These are phyloP conservation scores for Mycoemilia scoparia DNA, from an alignment of 192 early-diverging fungal genomes.

Conservation along the genomic window DNA sequence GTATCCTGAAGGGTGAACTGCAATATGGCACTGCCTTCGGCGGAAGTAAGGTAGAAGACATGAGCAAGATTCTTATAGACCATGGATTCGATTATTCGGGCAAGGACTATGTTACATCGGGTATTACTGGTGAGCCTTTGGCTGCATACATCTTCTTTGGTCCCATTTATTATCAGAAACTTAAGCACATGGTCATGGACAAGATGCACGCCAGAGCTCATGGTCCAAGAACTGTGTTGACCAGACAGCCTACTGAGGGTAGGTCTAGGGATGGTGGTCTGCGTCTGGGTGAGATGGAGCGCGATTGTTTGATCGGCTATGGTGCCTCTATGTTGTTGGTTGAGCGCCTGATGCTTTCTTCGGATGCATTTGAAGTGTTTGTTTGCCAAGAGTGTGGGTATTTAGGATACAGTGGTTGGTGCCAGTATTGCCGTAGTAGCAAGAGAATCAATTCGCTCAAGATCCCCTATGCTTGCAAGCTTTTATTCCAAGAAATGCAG, in stretches of 20 bases:
- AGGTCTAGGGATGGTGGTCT: conserved; percentile 90
- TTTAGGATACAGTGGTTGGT: conserved; percentile 79
- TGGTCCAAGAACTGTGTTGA: conserved; percentile 79
- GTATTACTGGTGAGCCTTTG: conserved; percentile 75
- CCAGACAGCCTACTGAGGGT: conserved; percentile 94
- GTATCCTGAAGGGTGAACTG: conserved; percentile 72
- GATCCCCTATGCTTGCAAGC: conserved; percentile 93
- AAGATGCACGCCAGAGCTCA: conserved; percentile 93
- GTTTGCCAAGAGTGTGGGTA: conserved; percentile 83
- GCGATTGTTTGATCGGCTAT: conserved; percentile 95
- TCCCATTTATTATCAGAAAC: conserved; percentile 88
- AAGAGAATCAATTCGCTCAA: conserved; percentile 77
- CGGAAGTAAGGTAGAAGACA: conserved; percentile 87
- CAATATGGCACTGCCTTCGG: conserved; percentile 97
- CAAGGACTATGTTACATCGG: conserved; percentile 90
- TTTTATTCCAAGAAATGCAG: conserved; percentile 95
- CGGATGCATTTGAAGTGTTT: conserved; percentile 84
- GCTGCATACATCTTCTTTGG: conserved; percentile 95
- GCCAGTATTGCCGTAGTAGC: conserved; percentile 73
- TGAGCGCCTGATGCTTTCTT: conserved; percentile 83
- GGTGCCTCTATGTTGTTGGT: conserved; percentile 83
- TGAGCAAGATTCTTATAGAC: conserved; percentile 80
- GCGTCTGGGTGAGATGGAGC: conserved; percentile 96
- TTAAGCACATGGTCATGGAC: conserved; percentile 99
- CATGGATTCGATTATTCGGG: conserved; percentile 92